Base-by-base conservation (phyloP, 768 basidiomycete genomes). In the Suillus americanus region DNA sequence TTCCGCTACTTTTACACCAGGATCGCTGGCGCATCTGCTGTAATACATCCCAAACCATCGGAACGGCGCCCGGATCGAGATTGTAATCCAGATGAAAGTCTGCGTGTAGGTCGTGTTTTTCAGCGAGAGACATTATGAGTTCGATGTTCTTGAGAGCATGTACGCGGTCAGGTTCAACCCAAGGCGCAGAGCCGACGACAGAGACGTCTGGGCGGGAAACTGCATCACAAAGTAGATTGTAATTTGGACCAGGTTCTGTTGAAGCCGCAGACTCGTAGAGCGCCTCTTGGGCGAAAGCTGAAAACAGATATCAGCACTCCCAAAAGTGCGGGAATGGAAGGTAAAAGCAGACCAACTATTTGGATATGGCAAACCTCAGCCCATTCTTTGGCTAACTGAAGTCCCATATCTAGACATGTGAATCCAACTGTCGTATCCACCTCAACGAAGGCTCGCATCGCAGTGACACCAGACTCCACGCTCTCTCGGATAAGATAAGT, bases 81-180 rank as follows among this genome's bases (percentile, higher is more conserved):
- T 85, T 88, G 74, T 87, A 89, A 75, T 89, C 87, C 37, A 89
- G 81, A 73, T 90, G 88, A 70, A 89, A 89, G 71, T 89, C 88
- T 50, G 82, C 79, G 66, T 85, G 82, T 25, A 82, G 73, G 23
- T 50, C n/a, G 45, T 63, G 10, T 41, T 53, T 55, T 56, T 73
- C 68, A 12, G 85, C 84, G 60, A 85, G 76, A 41, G 82, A 76
- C 71, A 89, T 77, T 54, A 88, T 74, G 66, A 83, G 79, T 28
- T 73, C 73, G 38, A 89, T 84, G 70, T 89, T 89, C 72, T 72
- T 73, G 70, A 82, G 81, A 20, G 85, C 82, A 62, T 83, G 81
- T 25, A 75, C 73, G 40, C 71, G 63, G 16, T 79, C 82, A 50
- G 80, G 81, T 69, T 90, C 88, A 37, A 88, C 85, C 74, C 88